Conservation (phyloP, 2,329 filamentous ascomycete species). For the Ophidiomyces ophidiicola region DNA sequence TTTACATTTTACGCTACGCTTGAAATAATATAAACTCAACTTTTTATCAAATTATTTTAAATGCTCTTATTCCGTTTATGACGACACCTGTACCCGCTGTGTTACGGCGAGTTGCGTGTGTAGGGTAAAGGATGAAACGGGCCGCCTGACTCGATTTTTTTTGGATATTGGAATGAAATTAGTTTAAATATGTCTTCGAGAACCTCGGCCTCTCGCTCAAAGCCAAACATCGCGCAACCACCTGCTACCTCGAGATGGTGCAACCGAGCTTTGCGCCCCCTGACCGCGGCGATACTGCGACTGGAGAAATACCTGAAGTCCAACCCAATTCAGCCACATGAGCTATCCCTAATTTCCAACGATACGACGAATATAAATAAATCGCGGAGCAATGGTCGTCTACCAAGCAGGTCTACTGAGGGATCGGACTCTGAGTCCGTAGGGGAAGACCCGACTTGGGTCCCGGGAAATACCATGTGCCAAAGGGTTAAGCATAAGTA, state of each 20-base stretch:
- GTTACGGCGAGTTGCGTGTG: too few species aligned
- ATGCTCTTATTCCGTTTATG: background rate
- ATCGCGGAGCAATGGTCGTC: background rate
- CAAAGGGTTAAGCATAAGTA: constrained; percentile 30
- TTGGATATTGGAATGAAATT: constrained; percentile 1
- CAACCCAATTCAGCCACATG: constrained; percentile 17
- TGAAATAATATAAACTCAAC: background rate
- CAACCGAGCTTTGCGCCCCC: constrained; percentile 33
- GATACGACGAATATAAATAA: constrained; percentile 5
- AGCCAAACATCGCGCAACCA: constrained; percentile 20
- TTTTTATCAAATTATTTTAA: background rate
- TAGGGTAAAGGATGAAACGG: background rate
- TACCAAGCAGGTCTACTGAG: background rate
- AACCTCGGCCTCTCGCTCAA: constrained; percentile 11
- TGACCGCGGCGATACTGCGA: constrained; percentile 30
- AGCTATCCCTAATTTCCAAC: constrained; percentile 16
- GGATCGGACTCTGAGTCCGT: constrained; percentile 26
- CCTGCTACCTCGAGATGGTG: constrained; percentile 33
- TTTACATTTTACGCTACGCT: constrained; percentile 1
- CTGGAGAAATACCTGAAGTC: constrained; percentile 32
- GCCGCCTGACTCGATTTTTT: constrained; percentile 1
- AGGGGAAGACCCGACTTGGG: constrained; percentile 30
- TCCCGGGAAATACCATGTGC: constrained; percentile 25
- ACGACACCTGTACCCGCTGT: too few species aligned
- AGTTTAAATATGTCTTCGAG: background rate